A percentile compares a stretch with the other conserved stretches of the same genome.
phyloP scores from a whole-genome alignment of 2,329 filamentous ascomycete species.

The Diaporthe ampelina region DNA sequence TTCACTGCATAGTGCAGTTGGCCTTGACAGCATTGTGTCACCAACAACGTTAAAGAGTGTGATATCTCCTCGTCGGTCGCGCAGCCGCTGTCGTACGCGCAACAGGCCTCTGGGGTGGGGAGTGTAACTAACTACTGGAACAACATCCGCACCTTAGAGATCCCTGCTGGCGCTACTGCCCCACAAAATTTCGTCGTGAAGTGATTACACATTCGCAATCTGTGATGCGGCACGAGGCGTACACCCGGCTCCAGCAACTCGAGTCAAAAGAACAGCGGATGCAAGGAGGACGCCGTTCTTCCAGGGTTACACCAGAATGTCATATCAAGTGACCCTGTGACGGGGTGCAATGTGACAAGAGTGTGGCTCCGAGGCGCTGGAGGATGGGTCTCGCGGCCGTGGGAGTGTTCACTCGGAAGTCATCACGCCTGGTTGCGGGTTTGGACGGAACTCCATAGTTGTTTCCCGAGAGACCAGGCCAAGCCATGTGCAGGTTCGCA shows the following conservation, averaged over 20 bases:
- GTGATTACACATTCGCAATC: conserved; percentile 22
- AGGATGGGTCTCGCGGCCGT: not conserved
- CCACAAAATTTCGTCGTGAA: conserved; percentile 10
- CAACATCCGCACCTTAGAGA: conserved; percentile 27
- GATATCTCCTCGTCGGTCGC: conserved; percentile 12
- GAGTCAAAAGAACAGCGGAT: conserved; percentile 9
- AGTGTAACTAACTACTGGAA: conserved; percentile 14
- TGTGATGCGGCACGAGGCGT: conserved; percentile 8
- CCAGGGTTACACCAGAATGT: not conserved
- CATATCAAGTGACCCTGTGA: conserved; percentile 19
- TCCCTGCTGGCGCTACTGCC: conserved; percentile 27
- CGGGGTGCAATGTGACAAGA: conserved; percentile 12
- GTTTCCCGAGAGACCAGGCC: conserved; percentile 2
- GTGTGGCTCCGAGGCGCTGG: not conserved
- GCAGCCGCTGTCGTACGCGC: conserved; percentile 17
- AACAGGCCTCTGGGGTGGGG: not conserved
- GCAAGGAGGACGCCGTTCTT: not conserved
- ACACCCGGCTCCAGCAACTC: not conserved
- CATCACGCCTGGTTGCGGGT: conserved; percentile 13
- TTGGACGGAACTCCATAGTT: conserved; percentile 18
- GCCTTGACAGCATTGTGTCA: conserved; percentile 1
- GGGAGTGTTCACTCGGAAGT: not conserved
- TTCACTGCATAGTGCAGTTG: conserved; percentile 24
- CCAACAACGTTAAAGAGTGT: not conserved
- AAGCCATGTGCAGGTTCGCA: conserved; percentile 11